These are phyloP conservation scores for Cryptococcus sp. DNA, from an alignment of 1,284 basidiomycete genomes.

Conservation along the genomic window DNA sequence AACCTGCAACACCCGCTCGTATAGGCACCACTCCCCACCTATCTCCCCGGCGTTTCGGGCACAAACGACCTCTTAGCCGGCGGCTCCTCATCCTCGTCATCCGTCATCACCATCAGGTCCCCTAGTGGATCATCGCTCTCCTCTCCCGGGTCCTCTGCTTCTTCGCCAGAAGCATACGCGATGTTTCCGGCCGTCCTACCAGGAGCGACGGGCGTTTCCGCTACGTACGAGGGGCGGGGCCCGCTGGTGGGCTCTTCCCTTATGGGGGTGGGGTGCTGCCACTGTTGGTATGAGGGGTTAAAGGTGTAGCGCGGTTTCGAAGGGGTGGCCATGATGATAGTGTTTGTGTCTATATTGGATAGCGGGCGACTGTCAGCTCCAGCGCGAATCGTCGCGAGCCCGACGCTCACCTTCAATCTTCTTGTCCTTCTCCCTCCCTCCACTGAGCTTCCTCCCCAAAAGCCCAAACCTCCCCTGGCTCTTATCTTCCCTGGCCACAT, in stretches of 20 bases:
- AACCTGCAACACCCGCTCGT: background rate
- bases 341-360: constrained; percentile 12
- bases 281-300: background rate
- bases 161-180: background rate
- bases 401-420: no score
- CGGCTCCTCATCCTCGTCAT: constrained; percentile 38
- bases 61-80: constrained; percentile 7
- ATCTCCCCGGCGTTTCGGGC: constrained; percentile 31
- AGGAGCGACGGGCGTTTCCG: constrained; percentile 28
- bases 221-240: constrained; percentile 17
- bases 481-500: constrained; percentile 18
- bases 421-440: constrained; percentile 11
- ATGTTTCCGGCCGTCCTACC: background rate
- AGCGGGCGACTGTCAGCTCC: background rate
- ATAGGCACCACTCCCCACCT: background rate
- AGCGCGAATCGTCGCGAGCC: background rate
- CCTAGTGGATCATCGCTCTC: constrained; percentile 33
- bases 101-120: constrained; percentile 45
- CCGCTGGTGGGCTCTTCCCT: constrained; percentile 30
- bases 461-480: constrained; percentile 17
- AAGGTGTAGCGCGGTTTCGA: constrained; percentile 28
- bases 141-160: constrained; percentile 19
- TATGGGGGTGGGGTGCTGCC: constrained; percentile 37
- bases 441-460: constrained; percentile 32
- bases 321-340: constrained; percentile 42